A percentile compares a stretch with the other conserved stretches of the same genome.
Evolutionary conservation across 1,139 yeast species (phyloP).

Genomic region (Lodderomyces oxycetoniae): DNA sequence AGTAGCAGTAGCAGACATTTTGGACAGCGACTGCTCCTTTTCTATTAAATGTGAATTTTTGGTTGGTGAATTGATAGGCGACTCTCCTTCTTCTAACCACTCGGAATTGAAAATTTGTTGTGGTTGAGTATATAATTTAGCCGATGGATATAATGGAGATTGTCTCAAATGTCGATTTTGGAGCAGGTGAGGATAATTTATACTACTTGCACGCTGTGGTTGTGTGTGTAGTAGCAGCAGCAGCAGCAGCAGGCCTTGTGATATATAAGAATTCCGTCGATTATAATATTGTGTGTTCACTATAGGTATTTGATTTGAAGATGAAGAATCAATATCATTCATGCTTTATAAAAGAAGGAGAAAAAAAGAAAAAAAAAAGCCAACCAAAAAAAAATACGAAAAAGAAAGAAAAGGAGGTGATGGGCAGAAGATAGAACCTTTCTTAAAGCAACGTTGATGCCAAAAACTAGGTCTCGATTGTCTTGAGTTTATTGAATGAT

Average conservation of each 20-base stretch:
- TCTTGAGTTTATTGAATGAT: no score
- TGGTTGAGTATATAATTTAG: slow-evolving; percentile 16
- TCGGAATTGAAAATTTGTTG: slow-evolving; percentile 28
- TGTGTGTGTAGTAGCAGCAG: slow-evolving; percentile 8
- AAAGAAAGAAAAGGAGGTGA: slow-evolving; percentile 1
- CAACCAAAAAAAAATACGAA: background rate
- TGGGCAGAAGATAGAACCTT: slow-evolving; percentile 33
- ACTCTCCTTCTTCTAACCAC: slow-evolving; percentile 31
- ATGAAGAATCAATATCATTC: slow-evolving; percentile 8
- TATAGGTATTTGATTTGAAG: background rate
- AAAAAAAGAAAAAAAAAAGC: background rate
- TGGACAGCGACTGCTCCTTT: no score
- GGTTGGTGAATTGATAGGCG: slow-evolving; percentile 1
- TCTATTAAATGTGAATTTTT: background rate
- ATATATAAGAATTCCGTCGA: no score
- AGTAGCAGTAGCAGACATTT: slow-evolving; percentile 14
- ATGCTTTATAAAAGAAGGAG: slow-evolving; percentile 4
- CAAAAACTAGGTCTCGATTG: no score
- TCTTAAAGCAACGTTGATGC: no score
- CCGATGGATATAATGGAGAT: slow-evolving; percentile 12
- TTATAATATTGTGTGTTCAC: background rate
- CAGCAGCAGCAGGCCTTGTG: no score
- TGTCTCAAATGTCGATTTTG: slow-evolving; percentile 7
- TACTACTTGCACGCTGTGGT: slow-evolving; percentile 5
- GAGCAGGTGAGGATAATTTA: background rate